Conservation (phyloP, 345 rosid species). For the Eucalyptus sp. region DNA sequence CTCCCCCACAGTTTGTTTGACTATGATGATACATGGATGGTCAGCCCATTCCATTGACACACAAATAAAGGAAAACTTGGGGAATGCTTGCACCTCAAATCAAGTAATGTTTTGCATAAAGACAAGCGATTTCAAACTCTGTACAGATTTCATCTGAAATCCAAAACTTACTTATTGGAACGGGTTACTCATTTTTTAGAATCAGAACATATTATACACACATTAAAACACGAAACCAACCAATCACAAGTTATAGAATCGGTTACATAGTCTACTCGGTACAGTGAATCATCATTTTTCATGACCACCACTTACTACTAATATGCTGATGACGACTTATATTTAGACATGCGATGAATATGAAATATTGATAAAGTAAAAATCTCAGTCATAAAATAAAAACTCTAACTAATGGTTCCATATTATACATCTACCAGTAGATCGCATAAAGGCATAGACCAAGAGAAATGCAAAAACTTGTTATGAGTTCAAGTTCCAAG, state of each 20-base stretch:
- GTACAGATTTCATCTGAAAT: fast-evolving
- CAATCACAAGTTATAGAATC: no score
- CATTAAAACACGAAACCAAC: fast-evolving
- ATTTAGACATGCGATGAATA: no score
- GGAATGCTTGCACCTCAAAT: not conserved
- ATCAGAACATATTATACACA: fast-evolving
- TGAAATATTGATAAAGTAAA: no score
- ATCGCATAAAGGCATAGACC: no score
- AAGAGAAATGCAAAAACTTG: not conserved
- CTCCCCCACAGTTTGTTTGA: not conserved
- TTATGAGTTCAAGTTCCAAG: no score
- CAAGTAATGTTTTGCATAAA: not conserved
- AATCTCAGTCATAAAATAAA: no score
- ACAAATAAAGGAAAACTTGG: not conserved
- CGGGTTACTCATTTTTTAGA: fast-evolving
- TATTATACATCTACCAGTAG: fast-evolving
- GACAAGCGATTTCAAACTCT: fast-evolving
- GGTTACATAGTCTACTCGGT: fast-evolving
- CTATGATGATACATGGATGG: not conserved
- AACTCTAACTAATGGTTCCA: fast-evolving
- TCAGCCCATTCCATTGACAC: not conserved
- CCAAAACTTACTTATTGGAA: fast-evolving
- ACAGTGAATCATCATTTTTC: fast-evolving
- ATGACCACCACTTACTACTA: fast-evolving
- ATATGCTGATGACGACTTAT: fast-evolving